These are phyloP conservation scores for Raddia guianensis DNA, from an alignment of 176 grass and related monocot species.

Conservation along the genomic window DNA sequence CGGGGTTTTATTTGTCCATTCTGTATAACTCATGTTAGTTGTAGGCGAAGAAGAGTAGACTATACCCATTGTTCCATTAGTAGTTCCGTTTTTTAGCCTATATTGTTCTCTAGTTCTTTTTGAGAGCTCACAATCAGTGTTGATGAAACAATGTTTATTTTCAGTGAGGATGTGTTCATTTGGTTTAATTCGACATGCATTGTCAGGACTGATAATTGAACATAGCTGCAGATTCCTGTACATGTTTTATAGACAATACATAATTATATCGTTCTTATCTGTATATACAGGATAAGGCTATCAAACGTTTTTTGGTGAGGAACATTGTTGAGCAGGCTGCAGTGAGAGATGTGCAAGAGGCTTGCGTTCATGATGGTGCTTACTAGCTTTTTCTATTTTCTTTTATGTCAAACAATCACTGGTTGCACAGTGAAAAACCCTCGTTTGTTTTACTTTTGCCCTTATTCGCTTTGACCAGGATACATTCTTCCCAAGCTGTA, in stretches of 20 bases:
- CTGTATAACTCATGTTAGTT: neutral
- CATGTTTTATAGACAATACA: neutral
- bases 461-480: conserved; percentile 22
- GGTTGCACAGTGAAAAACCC: neutral
- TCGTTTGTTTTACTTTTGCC: neutral
- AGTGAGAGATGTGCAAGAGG: conserved; percentile 73
- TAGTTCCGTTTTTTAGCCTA: too few species aligned
- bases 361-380: conserved; percentile 67
- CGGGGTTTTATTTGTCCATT: neutral
- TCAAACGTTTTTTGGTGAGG: conserved; percentile 72
- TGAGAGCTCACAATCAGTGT: too few species aligned
- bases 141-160: too few species aligned
- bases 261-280: neutral
- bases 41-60: too few species aligned
- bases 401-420: neutral
- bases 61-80: too few species aligned
- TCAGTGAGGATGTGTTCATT: too few species aligned
- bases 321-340: conserved; percentile 81
- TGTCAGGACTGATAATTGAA: neutral
- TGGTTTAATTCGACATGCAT: neutral
- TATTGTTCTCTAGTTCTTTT: too few species aligned
- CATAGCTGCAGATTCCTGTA: neutral
- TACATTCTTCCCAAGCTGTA: conserved; percentile 71
- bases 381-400: neutral
- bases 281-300: conserved; percentile 61